Base-by-base conservation (phyloP, 805 yeast genomes). In the Saturnispora mendoncae region DNA sequence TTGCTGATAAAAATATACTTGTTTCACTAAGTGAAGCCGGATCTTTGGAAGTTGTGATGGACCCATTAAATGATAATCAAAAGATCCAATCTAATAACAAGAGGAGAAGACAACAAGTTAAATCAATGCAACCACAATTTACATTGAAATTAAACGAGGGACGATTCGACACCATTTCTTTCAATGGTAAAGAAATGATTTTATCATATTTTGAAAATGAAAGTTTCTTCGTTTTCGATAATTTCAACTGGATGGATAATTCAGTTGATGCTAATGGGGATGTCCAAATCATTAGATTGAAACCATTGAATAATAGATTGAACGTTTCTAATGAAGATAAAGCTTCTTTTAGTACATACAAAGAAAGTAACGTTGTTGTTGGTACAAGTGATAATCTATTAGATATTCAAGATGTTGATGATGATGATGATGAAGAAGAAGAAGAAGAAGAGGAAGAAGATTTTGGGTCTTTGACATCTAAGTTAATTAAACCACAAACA, bases 1-100 rank as follows among this genome's bases (percentile, higher is more conserved):
- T 67, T 43, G 48, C 43, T n/a, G 62, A 55, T 15, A 45, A 52
- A 40, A 58, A 65, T 5, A 48, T 71, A 3, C 56, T 80, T 15
- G 64, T 74, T 2, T 80, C 75, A 0, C 65, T 81, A 5, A 82
- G 88, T 10, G 94, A 86, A 57, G 78, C 74, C 44, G 95, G 96
- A 6, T 53, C 60, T 10, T 65, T 84, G 6, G 95, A 87, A 56
- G 54, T 84, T 1, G 88, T 86, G 62, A 67, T 68, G 39, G 68
- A 78, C 50, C 81, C 87, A 4, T 64, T 65, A 48, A 51, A 36
- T 21, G 32, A 39, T 5, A 24, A 44, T 10, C 42, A 27, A 8
- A 19, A 36, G 23, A 19, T 21, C 27, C 6, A 13, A 3, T 47
- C 43, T 6, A 40, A 37, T 18, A 36, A 43, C 6, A 41, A 47